Conservation (phyloP, 2,329 filamentous ascomycete species). For the Eutypella sp. region DNA sequence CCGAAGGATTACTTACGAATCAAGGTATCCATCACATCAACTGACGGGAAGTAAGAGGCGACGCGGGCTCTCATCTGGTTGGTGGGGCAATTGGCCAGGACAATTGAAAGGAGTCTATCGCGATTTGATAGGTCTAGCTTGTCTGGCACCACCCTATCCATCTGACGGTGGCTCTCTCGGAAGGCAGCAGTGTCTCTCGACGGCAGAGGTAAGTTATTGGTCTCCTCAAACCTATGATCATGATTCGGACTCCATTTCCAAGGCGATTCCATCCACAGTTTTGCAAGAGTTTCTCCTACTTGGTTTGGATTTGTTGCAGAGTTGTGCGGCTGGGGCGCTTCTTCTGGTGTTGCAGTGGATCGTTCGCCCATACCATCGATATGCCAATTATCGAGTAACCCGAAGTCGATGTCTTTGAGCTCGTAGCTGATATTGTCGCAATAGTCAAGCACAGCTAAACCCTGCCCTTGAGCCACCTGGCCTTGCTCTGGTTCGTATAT, state of each 20-base stretch:
- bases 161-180: constrained; percentile 31
- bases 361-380: constrained; percentile 30
- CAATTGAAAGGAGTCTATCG: constrained; percentile 60
- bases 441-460: constrained; percentile 43
- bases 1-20: constrained; percentile 44
- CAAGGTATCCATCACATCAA: constrained; percentile 46
- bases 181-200: constrained; percentile 33
- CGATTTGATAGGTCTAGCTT: constrained; percentile 43
- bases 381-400: constrained; percentile 45
- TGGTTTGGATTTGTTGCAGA: constrained; percentile 36
- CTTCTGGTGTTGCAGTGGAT: constrained; percentile 21
- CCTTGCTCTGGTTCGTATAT: constrained; percentile 42
- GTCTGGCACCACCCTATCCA: constrained; percentile 37
- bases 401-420: constrained; percentile 48
- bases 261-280: constrained; percentile 45
- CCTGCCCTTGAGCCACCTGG: constrained; percentile 33
- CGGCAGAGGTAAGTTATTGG: constrained; percentile 40
- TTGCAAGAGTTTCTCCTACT: constrained; percentile 43
- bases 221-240: constrained; percentile 40
- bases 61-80: constrained; percentile 45
- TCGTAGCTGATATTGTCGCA: constrained; percentile 46
- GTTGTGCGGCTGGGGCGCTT: constrained; percentile 28
- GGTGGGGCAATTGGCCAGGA: constrained; percentile 54
- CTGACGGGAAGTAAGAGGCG: constrained; percentile 34
- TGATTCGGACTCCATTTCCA: constrained; percentile 46